These are phyloP conservation scores for Terfezia claveryi DNA, from an alignment of 495 filamentous ascomycete species.

Conservation along the genomic window DNA sequence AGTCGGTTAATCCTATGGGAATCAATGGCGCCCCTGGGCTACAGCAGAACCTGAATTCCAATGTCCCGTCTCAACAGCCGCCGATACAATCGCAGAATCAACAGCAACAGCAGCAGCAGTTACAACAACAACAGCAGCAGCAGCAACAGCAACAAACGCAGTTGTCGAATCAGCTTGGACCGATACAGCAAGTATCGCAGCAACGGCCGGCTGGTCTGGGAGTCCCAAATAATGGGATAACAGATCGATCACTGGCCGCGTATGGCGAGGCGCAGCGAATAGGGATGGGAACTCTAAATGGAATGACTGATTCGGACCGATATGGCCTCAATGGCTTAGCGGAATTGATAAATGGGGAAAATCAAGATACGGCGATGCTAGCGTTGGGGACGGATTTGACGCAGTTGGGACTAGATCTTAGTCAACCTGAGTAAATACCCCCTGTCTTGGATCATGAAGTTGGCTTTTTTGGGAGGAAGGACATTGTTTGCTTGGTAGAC, in stretches of 20 bases:
- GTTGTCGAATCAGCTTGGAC: not conserved
- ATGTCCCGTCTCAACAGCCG: slow-evolving; percentile 25
- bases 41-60: slow-evolving; percentile 14
- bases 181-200: not conserved
- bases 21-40: slow-evolving; percentile 12
- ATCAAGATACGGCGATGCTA: slow-evolving; percentile 37
- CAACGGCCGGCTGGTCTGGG: not conserved
- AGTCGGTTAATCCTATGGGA: slow-evolving; percentile 10
- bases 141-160: not conserved
- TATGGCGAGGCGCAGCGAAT: slow-evolving; percentile 6
- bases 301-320: slow-evolving; percentile 45
- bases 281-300: slow-evolving; percentile 21
- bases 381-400: slow-evolving; percentile 49
- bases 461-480: too few relatives aligned
- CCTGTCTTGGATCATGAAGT: not conserved
- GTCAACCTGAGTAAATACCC: slow-evolving; percentile 35
- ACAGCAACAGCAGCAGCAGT: slow-evolving; percentile 23
- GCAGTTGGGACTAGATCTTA: slow-evolving; percentile 45
- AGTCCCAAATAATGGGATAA: not conserved
- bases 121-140: not conserved
- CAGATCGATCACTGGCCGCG: not conserved
- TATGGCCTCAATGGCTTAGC: slow-evolving; percentile 44
- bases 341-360: slow-evolving; percentile 39
- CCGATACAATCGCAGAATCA: slow-evolving; percentile 32
- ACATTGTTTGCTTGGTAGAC: too few relatives aligned